These are phyloP conservation scores for Lipomyces lipofer DNA, from an alignment of 805 yeast species.

Conservation along the genomic window DNA sequence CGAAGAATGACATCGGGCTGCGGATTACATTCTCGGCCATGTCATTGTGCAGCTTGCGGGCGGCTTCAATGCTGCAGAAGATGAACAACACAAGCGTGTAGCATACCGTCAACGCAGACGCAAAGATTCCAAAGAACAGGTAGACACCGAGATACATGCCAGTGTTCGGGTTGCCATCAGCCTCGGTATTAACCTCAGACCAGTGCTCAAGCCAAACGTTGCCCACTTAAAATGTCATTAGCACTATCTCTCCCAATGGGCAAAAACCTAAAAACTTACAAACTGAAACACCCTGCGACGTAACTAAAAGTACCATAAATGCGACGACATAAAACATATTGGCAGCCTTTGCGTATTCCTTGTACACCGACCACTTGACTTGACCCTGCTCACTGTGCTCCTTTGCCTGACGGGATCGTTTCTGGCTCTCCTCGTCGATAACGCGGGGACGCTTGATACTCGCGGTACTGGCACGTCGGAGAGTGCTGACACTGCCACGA, in stretches of 20 bases:
- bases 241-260: constrained; percentile 46
- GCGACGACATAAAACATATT: constrained; percentile 65
- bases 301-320: constrained; percentile 53
- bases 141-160: constrained; percentile 72
- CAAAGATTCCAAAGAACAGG: constrained; percentile 67
- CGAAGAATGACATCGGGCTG: constrained; percentile 95
- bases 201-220: constrained; percentile 95
- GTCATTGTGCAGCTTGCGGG: constrained; percentile 63
- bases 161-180: constrained; percentile 73
- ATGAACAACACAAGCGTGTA: constrained; percentile 76
- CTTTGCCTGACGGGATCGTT: constrained; percentile 40
- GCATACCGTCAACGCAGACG: constrained; percentile 58
- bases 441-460: constrained; percentile 47
- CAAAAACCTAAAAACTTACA: constrained; percentile 51
- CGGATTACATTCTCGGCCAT: constrained; percentile 76
- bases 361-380: constrained; percentile 85
- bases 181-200: constrained; percentile 82
- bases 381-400: constrained; percentile 93
- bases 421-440: constrained; percentile 32
- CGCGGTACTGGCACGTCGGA: constrained; percentile 65
- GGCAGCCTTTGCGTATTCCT: constrained; percentile 84
- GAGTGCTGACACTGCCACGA: constrained; percentile 34
- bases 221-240: constrained; percentile 41
- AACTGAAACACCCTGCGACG: constrained; percentile 34
- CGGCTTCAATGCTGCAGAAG: constrained; percentile 79